Percentiles rank a stretch among this genome's conserved stretches.
Evolutionary conservation across 805 yeast genomes (phyloP).

Genomic region (Schwanniomyces yamadae): DNA sequence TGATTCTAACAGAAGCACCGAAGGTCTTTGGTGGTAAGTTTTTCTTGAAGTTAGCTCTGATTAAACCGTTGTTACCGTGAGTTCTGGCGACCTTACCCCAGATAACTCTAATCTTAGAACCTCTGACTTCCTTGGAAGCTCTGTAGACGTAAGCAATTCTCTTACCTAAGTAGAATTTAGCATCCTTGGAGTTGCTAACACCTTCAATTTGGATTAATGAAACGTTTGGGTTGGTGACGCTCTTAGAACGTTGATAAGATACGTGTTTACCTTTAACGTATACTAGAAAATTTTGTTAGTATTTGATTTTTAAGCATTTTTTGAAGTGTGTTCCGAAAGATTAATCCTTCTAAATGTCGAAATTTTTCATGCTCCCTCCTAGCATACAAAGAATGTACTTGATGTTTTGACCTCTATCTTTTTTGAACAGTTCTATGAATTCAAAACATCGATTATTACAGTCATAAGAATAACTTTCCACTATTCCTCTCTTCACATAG

Average conservation of each 20-base stretch:
- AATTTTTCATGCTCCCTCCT: too few relatives aligned
- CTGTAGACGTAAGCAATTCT: conserved; percentile 99
- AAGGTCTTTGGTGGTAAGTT: conserved; percentile 99
- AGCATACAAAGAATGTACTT: too few relatives aligned
- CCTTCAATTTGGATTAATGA: conserved; percentile 97
- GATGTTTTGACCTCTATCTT: too few relatives aligned
- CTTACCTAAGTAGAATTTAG: conserved; percentile 99
- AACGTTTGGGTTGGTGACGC: conserved; percentile 95
- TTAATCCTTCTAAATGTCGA: too few relatives aligned
- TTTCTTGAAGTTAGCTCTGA: conserved; percentile 98
- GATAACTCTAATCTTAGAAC: conserved; percentile 98
- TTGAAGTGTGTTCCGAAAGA: too few relatives aligned
- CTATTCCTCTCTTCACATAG: too few relatives aligned
- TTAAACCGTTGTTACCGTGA: conserved; percentile 98
- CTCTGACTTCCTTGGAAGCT: conserved; percentile 96
- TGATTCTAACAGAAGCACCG: conserved; percentile 99
- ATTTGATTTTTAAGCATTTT: too few relatives aligned
- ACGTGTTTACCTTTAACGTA: conserved; percentile 99
- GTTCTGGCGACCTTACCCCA: conserved; percentile 99
- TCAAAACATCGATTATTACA: too few relatives aligned
- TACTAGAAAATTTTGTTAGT: conserved; percentile 56
- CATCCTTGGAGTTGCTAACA: conserved; percentile 87
- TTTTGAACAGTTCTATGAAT: too few relatives aligned
- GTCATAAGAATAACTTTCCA: too few relatives aligned
- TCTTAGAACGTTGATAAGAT: conserved; percentile 99